Evolutionary conservation across 2,329 filamentous ascomycete genomes (phyloP), one percentile per base, ranked within the genome.

Genomic region (Alternaria hordeiaustralica): DNA sequence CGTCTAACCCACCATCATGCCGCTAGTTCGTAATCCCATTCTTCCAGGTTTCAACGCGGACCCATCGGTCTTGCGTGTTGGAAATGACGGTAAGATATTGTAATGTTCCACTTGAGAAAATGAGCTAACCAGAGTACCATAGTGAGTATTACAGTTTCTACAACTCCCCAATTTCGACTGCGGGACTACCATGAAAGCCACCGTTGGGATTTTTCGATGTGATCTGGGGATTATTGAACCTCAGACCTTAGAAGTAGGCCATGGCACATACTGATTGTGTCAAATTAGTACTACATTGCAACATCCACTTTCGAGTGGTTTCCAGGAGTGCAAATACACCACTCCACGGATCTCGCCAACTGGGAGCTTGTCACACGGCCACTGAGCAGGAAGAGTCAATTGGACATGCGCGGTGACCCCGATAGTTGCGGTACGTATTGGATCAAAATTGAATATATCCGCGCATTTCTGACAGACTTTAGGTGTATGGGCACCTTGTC

Each of bases 301-400:
- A 89, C 87, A 5, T 89, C 87, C 0, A 87, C 86, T 0, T 90
- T 90, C 61, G 87, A 90, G 72, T 87, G 84, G 73, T 89, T 87
- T 63, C 88, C 87, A 0, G 87, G 87, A 5, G 84, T 69, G 20
- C 67, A 69, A 12, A 69, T 90, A 60, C 88, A 89, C 69, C 83
- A 87, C 25, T 87, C 85, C 20, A 84, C 77, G 9, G 83, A 87
- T 65, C 79, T 87, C 11, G 74, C 86, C 9, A 82, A 84, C 45
- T 88, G 86, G 85, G 78, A 78, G 6, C 80, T 87, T n/a, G 84
- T 87, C 47, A 83, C 82, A 5, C 83, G 87, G 65, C 86, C 84
- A 2, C 77, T 88, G 53, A 87, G 78, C 11, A 80, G 85, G 33
- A 81, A 81, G 47, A 83, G 79, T 43, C 85, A 87, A 71, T 76